Base-by-base conservation (phyloP, 2,329 filamentous ascomycete species). In the Fusarium oxysporum region DNA sequence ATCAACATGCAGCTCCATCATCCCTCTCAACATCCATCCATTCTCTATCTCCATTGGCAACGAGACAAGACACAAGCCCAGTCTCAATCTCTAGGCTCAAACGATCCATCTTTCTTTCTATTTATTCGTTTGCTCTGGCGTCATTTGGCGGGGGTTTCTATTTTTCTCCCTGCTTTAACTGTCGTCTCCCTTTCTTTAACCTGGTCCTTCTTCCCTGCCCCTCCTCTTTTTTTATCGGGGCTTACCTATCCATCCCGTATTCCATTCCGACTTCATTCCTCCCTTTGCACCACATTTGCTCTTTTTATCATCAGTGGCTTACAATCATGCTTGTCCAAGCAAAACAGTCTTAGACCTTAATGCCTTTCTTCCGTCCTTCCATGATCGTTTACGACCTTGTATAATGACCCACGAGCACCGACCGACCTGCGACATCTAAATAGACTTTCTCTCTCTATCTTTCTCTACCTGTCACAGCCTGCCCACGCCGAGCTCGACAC, bases 301-400 rank as follows among this genome's bases (percentile, higher is more conserved):
- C 66, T 61, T 65, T 53, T 55, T 65, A 56, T 41, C 73, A 70
- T 65, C 73, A 64, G 67, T 59, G 64, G 72, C 74, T 77, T 60
- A 77, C 72, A 58, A 56, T 65, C 56, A 62, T 62, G 58, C 59
- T 71, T 75, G 64, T 60, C 40, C 66, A 56, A 71, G 50, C 70
- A 70, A 71, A 69, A 66, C 68, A 74, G 70, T 72, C 68, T 71
- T 77, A 75, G 74, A 74, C 68, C 63, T 78, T 78, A 77, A 78
- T 77, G 65, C 75, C 64, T 76, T 78, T 72, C 64, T 73, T 62
- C 64, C 72, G 62, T 69, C 64, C 56, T 77, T 62, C 65, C 45
- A 77, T 68, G 74, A 77, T 77, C 66, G 51, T 67, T 76, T 63
- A 78, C 76, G 74, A 76, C 72, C 60, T 71, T 71, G 70, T 68